Evolutionary conservation across 2,329 filamentous ascomycete species (phyloP).

Genomic region (Ceratocystis diversiconidia): DNA sequence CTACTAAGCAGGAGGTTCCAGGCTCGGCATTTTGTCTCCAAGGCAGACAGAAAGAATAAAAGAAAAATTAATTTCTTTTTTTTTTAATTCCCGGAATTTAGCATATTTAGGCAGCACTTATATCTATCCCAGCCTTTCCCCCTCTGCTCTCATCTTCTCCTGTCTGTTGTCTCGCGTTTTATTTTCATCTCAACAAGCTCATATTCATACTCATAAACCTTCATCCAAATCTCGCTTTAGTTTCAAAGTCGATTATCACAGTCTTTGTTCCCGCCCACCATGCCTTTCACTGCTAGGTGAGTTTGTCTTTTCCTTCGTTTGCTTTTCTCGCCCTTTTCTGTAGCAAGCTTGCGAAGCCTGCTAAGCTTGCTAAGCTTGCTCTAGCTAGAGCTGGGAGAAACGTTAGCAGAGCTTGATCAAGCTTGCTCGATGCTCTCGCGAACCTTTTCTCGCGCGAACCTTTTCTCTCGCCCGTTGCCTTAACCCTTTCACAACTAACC

Average conservation of each 20-base stretch:
- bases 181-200: background rate
- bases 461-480: background rate
- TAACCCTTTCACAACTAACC: slow-evolving; percentile 3
- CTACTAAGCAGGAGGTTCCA: background rate
- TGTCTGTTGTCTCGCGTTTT: background rate
- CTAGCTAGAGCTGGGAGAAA: background rate
- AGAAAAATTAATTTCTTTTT: background rate
- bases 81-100: background rate
- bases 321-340: too few relatives aligned
- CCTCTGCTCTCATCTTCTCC: background rate
- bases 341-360: background rate
- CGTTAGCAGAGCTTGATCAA: too few relatives aligned
- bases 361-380: background rate
- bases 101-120: background rate
- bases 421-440: background rate
- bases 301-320: slow-evolving; percentile 18
- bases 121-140: background rate
- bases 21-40: background rate
- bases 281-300: slow-evolving; percentile 48
- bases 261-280: slow-evolving; percentile 25
- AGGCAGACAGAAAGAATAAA: background rate
- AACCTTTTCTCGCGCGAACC: too few relatives aligned
- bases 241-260: background rate
- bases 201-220: background rate
- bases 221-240: background rate